Evolutionary conservation across 306 rosid species (phyloP).

Genomic region (Mimosa bimucronata): DNA sequence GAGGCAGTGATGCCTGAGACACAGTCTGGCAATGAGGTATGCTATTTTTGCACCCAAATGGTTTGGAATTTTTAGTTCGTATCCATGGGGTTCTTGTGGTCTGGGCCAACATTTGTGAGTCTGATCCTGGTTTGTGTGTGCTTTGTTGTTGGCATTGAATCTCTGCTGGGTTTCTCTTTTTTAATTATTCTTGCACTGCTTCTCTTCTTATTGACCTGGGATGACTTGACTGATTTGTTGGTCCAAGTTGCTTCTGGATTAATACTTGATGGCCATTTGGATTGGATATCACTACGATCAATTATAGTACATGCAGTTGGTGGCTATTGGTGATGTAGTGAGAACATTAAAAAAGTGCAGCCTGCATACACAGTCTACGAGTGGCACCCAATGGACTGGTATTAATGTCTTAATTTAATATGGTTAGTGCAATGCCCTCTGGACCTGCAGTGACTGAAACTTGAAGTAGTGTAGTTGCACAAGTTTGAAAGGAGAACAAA

Average conservation of each 20-base stretch:
- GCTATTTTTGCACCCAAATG: background rate
- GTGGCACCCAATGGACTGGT: constrained; percentile 16
- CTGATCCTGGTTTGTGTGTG: constrained; percentile 38
- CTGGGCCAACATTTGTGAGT: constrained; percentile 44
- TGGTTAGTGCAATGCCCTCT: background rate
- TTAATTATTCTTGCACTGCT: background rate
- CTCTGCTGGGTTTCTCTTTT: background rate
- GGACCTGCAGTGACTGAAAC: background rate
- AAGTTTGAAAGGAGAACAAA: constrained; percentile 5
- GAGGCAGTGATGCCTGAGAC: constrained; percentile 16
- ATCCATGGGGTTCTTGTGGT: constrained; percentile 27
- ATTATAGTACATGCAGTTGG: background rate
- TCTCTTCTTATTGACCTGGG: background rate
- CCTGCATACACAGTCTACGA: background rate
- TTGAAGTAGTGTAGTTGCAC: background rate
- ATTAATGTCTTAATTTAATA: background rate
- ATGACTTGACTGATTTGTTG: constrained; percentile 30
- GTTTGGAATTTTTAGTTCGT: background rate
- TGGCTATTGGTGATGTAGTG: background rate
- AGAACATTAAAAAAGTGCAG: background rate
- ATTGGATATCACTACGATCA: background rate
- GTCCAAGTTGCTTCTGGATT: constrained; percentile 37
- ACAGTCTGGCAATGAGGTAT: constrained; percentile 5
- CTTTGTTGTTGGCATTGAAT: constrained; percentile 21
- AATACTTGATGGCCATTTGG: background rate